Conservation (phyloP, 2,329 filamentous ascomycete genomes). For the Dothidotthia symphoricarpi region DNA sequence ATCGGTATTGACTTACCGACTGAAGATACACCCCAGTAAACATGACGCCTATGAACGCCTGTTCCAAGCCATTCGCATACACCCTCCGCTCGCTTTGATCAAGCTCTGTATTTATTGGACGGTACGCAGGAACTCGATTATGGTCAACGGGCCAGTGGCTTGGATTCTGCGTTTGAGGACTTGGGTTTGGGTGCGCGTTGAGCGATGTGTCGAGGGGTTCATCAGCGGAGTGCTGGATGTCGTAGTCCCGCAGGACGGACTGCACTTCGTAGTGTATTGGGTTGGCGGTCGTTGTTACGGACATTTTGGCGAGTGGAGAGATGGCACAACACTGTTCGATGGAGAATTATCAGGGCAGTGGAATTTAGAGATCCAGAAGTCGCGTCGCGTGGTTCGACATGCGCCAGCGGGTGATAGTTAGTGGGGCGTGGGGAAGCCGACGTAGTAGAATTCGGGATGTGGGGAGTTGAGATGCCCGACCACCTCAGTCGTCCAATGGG, state of each 20-base stretch:
- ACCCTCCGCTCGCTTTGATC: constrained; percentile 46
- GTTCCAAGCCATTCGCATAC: constrained; percentile 47
- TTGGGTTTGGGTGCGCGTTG: constrained; percentile 29
- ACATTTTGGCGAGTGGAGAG: constrained; percentile 35
- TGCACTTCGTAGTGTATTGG: constrained; percentile 39
- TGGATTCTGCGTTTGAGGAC: constrained; percentile 27
- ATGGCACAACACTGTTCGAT: background rate
- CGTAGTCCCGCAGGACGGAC: constrained; percentile 48
- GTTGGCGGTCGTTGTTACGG: constrained; percentile 47
- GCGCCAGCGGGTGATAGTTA: background rate
- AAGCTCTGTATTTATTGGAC: constrained; percentile 48
- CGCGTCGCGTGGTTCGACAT: no score
- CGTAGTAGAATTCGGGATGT: constrained; percentile 18
- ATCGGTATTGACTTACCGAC: constrained; percentile 36
- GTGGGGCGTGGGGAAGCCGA: constrained; percentile 7
- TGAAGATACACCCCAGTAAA: constrained; percentile 50
- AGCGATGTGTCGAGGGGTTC: constrained; percentile 23
- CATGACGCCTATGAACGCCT: constrained; percentile 52
- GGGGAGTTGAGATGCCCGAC: constrained; percentile 13
- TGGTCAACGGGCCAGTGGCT: constrained; percentile 50
- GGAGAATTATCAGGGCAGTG: constrained; percentile 4
- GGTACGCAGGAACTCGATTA: constrained; percentile 49
- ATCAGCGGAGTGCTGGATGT: constrained; percentile 45
- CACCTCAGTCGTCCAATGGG: constrained; percentile 1
- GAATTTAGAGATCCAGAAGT: constrained; percentile 8